Evolutionary conservation across 164 flowering plant species (phyloP).

Genomic region (Warburgia ugandensis): DNA sequence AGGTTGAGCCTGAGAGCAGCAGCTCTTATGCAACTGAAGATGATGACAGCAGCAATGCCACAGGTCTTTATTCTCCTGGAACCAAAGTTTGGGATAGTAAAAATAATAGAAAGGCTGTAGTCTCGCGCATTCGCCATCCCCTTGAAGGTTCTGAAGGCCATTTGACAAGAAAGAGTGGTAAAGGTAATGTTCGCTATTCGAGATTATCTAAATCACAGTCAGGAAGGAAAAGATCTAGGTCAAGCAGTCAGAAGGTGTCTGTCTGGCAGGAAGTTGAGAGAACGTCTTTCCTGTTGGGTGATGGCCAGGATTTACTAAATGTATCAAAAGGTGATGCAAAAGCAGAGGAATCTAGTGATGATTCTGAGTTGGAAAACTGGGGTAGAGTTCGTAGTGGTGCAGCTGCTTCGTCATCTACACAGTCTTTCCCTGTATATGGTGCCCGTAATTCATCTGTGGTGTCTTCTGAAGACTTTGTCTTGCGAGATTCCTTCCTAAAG

Average conservation of each 20-base stretch:
- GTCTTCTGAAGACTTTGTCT: slow-evolving; percentile 33
- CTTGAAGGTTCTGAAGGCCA: slow-evolving; percentile 65
- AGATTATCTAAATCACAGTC: slow-evolving; percentile 34
- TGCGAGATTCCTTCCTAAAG: slow-evolving; percentile 71
- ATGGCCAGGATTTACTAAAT: slow-evolving; percentile 69
- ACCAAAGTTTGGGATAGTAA: slow-evolving; percentile 94
- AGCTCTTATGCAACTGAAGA: slow-evolving; percentile 61
- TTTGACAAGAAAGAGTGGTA: slow-evolving; percentile 34
- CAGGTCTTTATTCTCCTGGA: slow-evolving; percentile 88
- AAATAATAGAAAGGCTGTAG: slow-evolving; percentile 49
- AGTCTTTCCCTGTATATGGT: slow-evolving; percentile 33
- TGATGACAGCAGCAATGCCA: slow-evolving; percentile 56
- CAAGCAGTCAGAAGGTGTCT: slow-evolving; percentile 36
- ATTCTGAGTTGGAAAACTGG: slow-evolving; percentile 54
- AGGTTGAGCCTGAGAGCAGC: slow-evolving; percentile 48
- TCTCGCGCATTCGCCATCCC: slow-evolving; percentile 78
- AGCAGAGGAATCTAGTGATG: slow-evolving; percentile 68
- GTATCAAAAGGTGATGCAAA: slow-evolving; percentile 32
- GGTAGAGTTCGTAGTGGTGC: slow-evolving; percentile 67
- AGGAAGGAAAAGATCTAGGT: slow-evolving; percentile 58
- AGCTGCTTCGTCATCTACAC: slow-evolving; percentile 65
- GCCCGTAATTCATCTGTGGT: slow-evolving; percentile 27
- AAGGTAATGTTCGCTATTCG: slow-evolving; percentile 33
- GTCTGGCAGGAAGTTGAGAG: slow-evolving; percentile 91
- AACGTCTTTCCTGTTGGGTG: slow-evolving; percentile 73